phyloP scores from a whole-genome alignment of 352 stramenopile genomes.

The Peronospora farinosa region DNA sequence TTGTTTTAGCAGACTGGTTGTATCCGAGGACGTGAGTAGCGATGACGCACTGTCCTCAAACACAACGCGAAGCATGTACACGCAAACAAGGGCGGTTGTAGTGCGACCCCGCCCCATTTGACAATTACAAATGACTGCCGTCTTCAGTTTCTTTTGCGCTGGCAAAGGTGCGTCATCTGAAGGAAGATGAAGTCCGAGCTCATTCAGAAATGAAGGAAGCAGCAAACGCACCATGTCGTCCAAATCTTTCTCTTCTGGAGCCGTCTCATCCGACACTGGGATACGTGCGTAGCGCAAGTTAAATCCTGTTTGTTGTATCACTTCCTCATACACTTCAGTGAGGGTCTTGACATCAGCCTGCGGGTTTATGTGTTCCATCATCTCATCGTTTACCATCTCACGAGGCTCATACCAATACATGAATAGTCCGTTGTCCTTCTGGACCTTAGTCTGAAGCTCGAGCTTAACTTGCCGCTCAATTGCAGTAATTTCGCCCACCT shows the following conservation, averaged over 20 bases:
- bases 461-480: constrained; percentile 83
- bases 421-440: constrained; percentile 65
- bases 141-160: constrained; percentile 31
- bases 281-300: constrained; percentile 78
- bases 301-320: constrained; percentile 40
- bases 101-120: constrained; percentile 87
- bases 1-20: constrained; percentile 21
- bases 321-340: constrained; percentile 61
- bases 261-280: constrained; percentile 86
- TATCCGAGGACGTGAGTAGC: constrained; percentile 3
- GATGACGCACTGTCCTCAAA: constrained; percentile 37
- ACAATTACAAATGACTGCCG: constrained; percentile 85
- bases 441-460: constrained; percentile 76
- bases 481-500: constrained; percentile 81
- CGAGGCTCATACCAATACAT: constrained; percentile 82
- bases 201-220: constrained; percentile 54
- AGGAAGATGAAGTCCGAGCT: constrained; percentile 36
- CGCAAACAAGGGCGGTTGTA: constrained; percentile 84
- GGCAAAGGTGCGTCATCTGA: constrained; percentile 6
- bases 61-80: constrained; percentile 80
- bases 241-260: constrained; percentile 85
- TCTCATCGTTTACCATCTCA: constrained; percentile 76
- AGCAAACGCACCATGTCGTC: constrained; percentile 82
- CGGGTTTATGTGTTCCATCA: constrained; percentile 72
- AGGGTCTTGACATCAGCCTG: constrained; percentile 72